A percentile compares a stretch with the other conserved stretches of the same genome.
These are phyloP conservation scores for Stramenopiles sp. DNA, from an alignment of 352 stramenopile species.

Conservation along the genomic window DNA sequence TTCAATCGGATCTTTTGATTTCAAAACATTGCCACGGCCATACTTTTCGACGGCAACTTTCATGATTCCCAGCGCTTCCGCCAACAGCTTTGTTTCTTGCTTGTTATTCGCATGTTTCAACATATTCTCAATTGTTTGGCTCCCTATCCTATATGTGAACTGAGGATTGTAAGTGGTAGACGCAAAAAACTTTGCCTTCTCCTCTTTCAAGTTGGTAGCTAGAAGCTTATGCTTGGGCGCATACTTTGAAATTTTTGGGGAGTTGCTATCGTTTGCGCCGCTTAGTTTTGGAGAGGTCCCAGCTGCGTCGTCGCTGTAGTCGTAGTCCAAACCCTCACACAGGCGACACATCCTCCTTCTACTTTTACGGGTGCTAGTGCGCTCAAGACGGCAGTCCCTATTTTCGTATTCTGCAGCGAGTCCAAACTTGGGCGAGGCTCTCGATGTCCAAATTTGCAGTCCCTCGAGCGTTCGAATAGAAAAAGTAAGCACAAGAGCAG, in stretches of 20 bases:
- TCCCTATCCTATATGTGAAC: not conserved
- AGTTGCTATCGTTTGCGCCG: not conserved
- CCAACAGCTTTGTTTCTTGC: not conserved
- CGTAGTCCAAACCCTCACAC: no score
- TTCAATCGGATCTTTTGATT: not conserved
- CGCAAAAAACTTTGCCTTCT: not conserved
- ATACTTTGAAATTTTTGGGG: slow-evolving; percentile 7
- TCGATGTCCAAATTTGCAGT: no score
- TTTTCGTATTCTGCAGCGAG: no score
- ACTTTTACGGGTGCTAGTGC: no score
- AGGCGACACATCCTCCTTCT: no score
- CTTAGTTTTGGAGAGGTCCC: not conserved
- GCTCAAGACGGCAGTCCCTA: no score
- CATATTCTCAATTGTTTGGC: not conserved
- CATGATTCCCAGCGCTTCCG: not conserved
- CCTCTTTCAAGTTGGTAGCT: not conserved
- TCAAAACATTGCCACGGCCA: slow-evolving; percentile 10
- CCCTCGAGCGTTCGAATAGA: no score
- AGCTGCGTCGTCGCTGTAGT: not conserved
- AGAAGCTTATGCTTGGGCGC: not conserved
- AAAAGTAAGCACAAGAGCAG: no score
- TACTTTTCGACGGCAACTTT: not conserved
- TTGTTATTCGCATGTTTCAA: not conserved
- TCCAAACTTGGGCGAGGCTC: no score
- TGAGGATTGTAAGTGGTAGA: not conserved